Base-by-base conservation (phyloP, 2,329 filamentous ascomycete genomes). In the Waltergamsia citrina region DNA sequence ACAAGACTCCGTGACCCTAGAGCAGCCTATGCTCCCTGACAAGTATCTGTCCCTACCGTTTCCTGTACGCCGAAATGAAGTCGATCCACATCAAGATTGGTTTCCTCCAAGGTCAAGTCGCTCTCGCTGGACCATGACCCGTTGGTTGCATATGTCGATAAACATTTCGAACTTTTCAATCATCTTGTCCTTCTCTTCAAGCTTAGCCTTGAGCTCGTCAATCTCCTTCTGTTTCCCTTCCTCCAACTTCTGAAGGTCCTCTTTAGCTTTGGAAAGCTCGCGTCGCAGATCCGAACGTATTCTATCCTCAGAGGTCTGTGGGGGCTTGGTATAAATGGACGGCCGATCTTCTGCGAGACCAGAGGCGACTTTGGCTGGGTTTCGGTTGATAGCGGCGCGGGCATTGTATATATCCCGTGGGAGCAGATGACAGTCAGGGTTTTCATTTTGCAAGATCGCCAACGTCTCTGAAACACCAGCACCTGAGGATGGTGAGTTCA, bases 371-470 rank as follows among this genome's bases (percentile, higher is more conserved):
- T 79, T 79, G 35, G 69, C 60, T 1, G 75, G 75, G 36, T 81
- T 79, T 11, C 76, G 69, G 40, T 75, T 78, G 47, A 81, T 80
- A 18, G 76, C 76, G 1, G 76, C 76, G 24, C 76, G 67, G 6
- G 76, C 76, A 42, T 81, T 81, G 51, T 81, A 81, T 27, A 81
- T 80, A 41, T 81, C 76, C 21, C 76, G 63, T 3, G 76, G 74
- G 3, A 80, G 63, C 26, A 80, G 61, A 23, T 74, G 74, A 21
- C 77, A 75, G 37, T 75, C 67, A 4, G 76, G 76, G 43, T 80
- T 74, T 38, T 78, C 72, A 29, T 62, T 67, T 46, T 81, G 76
- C 36, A 81, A 58, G 39, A 78, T 77, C 49, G 78, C 73, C 37
- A 81, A 58, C n/a, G 76, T 81, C 52, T 79, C 71, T 36, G 67